These are phyloP conservation scores for Sindora glabra DNA, from an alignment of 306 rosid species.

Conservation along the genomic window DNA sequence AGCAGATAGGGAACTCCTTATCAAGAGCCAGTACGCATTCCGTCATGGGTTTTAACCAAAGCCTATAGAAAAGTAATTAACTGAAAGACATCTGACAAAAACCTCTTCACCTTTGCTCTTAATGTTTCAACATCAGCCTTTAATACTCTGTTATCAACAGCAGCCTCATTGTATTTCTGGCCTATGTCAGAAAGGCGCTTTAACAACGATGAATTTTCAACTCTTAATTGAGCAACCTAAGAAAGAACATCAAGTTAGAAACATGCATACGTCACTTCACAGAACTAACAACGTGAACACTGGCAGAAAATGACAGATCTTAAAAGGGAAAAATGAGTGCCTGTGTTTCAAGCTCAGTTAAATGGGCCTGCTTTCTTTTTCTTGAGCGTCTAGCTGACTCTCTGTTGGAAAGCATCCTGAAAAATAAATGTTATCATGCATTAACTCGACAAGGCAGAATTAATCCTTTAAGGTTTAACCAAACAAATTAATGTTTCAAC, in stretches of 20 bases:
- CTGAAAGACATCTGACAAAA: neutral
- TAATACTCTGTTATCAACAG: slow-evolving; percentile 80
- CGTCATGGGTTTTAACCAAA: neutral
- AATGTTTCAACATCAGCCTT: slow-evolving; percentile 85
- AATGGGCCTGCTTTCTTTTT: slow-evolving; percentile 95
- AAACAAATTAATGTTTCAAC: slow-evolving; percentile 1
- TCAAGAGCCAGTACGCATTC: neutral
- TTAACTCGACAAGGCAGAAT: slow-evolving; percentile 2
- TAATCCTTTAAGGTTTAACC: neutral
- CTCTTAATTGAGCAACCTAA: slow-evolving; percentile 76
- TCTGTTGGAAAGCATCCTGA: slow-evolving; percentile 96
- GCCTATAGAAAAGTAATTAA: neutral
- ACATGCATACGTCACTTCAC: no score
- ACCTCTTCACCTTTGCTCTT: slow-evolving; percentile 75
- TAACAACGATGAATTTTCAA: slow-evolving; percentile 70
- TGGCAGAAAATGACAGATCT: neutral
- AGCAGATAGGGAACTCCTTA: neutral
- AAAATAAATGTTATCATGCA: slow-evolving; percentile 11
- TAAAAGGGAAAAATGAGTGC: slow-evolving; percentile 19
- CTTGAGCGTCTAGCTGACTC: slow-evolving; percentile 98
- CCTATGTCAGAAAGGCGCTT: slow-evolving; percentile 64
- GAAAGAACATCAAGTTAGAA: slow-evolving; percentile 18
- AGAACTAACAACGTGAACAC: neutral
- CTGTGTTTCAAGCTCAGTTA: slow-evolving; percentile 87
- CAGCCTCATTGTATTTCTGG: slow-evolving; percentile 57